phyloP scores from a whole-genome alignment of 139 green algal genomes.

The Raphidocelis subcapitata region DNA sequence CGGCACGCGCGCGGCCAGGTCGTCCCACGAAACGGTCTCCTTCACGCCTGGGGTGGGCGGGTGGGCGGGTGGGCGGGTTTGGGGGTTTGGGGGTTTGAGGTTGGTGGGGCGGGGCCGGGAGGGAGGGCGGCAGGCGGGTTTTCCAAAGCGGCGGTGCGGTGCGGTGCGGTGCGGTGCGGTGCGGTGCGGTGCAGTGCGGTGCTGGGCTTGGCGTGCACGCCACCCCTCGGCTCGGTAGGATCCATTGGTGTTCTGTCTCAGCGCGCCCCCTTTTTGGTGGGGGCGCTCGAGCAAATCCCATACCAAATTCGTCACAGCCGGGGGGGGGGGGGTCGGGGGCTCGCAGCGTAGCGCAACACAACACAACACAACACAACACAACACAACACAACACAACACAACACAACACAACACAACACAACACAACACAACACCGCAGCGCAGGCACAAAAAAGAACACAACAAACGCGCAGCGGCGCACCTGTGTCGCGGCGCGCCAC shows the following conservation, averaged over 20 bases:
- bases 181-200: not conserved
- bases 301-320: not conserved
- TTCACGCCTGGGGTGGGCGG: constrained; percentile 61
- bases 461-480: constrained; percentile 14
- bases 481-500: constrained; percentile 89
- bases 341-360: too few relatives aligned
- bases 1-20: constrained; percentile 59
- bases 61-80: not conserved
- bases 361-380: not conserved
- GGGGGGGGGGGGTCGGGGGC: too few relatives aligned
- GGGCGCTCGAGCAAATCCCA: not conserved
- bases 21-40: constrained; percentile 76
- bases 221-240: constrained; percentile 35
- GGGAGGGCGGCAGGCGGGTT: too few relatives aligned
- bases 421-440: not conserved
- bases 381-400: not conserved
- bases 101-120: too few relatives aligned
- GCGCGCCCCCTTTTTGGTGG: not conserved
- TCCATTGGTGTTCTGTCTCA: constrained; percentile 25
- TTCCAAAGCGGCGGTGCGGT: too few relatives aligned
- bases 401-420: not conserved
- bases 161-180: too few relatives aligned
- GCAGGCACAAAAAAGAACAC: not conserved
- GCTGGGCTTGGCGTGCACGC: too few relatives aligned
- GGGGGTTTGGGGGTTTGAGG: not conserved